Base-by-base conservation (phyloP, 2,329 filamentous ascomycete species). In the Dactylellina sp. region DNA sequence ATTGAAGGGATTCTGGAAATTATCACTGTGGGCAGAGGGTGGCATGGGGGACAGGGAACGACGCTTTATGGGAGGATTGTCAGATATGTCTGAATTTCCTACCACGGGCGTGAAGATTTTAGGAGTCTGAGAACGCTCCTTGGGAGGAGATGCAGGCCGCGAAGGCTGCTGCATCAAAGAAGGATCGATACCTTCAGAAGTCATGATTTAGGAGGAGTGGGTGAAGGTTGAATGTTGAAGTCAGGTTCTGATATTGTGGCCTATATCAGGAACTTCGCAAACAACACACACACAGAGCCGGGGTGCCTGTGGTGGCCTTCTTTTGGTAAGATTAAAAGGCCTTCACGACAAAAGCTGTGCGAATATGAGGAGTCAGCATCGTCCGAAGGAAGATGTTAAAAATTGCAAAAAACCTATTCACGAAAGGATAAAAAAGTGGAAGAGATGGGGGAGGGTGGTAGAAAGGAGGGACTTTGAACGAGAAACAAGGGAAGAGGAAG, bases 81-180 rank as follows among this genome's bases (percentile, higher is more conserved):
- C 68, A 60, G 63, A 60, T 40, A 72, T 47, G 47, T 72, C 68
- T 22, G 60, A 60, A 56, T 42, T 64, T 7, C 46, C 66, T 20
- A 47, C 32, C 14, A 72, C 59, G 25, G 66, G 66, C 14, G 68
- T 61, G 49, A 72, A 64, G 6, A 60, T 37, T 47, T 72, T 72
- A 39, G 68, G 68, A 39, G 68, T 72, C 35, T 72, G 68, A 55
- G 68, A 72, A 47, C 52, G 68, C 35, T 72, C 60, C 60, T 72
- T 72, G 52, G 68, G 53, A 28, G 68, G 68, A 44, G 68, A 65
- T 11, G 68, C 60, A 49, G 61, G 68, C 68, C 53, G 60, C 0
- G 68, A 60, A 4, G 60, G 66, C 66, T 50, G 25, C 60, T 72
- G 68, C 32, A 46, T 47, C 40, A 65, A 39, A 40, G 61, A 32